Conservation (phyloP, 2,329 filamentous ascomycete genomes). For the Lachnellula arida region DNA sequence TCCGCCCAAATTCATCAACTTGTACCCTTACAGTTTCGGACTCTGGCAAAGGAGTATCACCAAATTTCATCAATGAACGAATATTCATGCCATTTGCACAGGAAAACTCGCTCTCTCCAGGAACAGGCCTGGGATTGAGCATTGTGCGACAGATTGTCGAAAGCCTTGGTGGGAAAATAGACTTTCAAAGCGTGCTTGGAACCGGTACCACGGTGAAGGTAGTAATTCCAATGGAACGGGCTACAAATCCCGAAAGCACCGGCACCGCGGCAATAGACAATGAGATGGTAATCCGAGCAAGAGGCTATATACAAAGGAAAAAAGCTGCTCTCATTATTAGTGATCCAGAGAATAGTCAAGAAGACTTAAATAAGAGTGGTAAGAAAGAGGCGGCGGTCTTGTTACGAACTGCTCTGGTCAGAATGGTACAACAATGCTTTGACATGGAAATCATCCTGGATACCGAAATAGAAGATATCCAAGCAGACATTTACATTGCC, state of each 20-base stretch:
- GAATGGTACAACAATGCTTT: neutral
- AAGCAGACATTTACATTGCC: neutral
- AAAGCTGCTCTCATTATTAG: neutral
- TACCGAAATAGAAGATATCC: neutral
- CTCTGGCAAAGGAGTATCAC: constrained; percentile 57
- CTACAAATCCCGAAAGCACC: neutral
- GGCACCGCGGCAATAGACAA: neutral
- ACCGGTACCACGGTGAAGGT: constrained; percentile 52
- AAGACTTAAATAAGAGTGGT: too few relatives aligned
- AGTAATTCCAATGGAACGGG: constrained; percentile 14
- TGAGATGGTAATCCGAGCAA: neutral
- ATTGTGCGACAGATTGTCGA: constrained; percentile 57
- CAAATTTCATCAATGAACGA: constrained; percentile 52
- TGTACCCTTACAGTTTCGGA: constrained; percentile 47
- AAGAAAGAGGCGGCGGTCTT: neutral
- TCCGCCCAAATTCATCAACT: neutral
- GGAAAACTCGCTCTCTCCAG: constrained; percentile 54
- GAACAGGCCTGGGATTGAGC: constrained; percentile 57
- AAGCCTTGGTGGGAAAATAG: constrained; percentile 54
- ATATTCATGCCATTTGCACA: constrained; percentile 59
- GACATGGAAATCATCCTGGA: neutral
- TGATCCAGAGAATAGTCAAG: neutral
- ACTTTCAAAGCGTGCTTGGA: constrained; percentile 49
- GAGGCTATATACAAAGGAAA: neutral
- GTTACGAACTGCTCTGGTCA: neutral